phyloP scores from a whole-genome alignment of 345 rosid species.

The Erysimum cheiranthoides region DNA sequence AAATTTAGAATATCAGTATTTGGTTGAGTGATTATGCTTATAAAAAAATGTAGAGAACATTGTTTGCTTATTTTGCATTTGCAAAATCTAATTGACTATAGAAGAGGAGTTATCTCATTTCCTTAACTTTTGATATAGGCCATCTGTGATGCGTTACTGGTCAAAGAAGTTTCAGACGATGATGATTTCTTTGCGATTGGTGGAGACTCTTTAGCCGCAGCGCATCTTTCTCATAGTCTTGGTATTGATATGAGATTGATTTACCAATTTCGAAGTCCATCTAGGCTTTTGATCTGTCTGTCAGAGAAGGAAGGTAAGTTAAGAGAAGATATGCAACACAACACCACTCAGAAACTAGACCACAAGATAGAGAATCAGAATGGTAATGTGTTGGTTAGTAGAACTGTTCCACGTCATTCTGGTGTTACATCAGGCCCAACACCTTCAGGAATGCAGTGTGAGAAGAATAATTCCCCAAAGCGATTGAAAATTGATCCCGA shows the following conservation, averaged over 20 bases:
- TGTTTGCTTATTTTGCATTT: background rate
- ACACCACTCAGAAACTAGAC: conserved; percentile 42
- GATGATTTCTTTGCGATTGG: conserved; percentile 88
- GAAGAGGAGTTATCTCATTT: conserved; percentile 25
- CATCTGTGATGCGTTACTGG: conserved; percentile 71
- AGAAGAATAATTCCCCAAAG: conserved; percentile 48
- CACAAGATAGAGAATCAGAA: conserved; percentile 43
- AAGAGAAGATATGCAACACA: conserved; percentile 41
- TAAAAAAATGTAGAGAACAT: background rate
- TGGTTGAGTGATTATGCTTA: conserved; percentile 1
- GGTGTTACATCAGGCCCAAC: conserved; percentile 40
- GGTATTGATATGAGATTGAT: conserved; percentile 83
- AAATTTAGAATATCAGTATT: conserved; percentile 13
- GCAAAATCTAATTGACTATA: conserved; percentile 21
- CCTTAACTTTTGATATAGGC: conserved; percentile 58
- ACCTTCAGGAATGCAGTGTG: conserved; percentile 34
- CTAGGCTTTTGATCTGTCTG: conserved; percentile 62
- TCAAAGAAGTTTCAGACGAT: conserved; percentile 67
- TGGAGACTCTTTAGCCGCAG: conserved; percentile 90
- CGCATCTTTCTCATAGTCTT: conserved; percentile 79
- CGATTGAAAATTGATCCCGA: conserved; percentile 56
- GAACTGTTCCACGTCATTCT: conserved; percentile 35
- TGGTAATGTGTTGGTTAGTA: conserved; percentile 41
- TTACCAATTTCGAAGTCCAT: conserved; percentile 74
- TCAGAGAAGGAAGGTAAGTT: conserved; percentile 47